Evolutionary conservation across 192 early-diverging fungal genomes (phyloP), one percentile per base, ranked within the genome.

Genomic region (Kickxella alabastrina): DNA sequence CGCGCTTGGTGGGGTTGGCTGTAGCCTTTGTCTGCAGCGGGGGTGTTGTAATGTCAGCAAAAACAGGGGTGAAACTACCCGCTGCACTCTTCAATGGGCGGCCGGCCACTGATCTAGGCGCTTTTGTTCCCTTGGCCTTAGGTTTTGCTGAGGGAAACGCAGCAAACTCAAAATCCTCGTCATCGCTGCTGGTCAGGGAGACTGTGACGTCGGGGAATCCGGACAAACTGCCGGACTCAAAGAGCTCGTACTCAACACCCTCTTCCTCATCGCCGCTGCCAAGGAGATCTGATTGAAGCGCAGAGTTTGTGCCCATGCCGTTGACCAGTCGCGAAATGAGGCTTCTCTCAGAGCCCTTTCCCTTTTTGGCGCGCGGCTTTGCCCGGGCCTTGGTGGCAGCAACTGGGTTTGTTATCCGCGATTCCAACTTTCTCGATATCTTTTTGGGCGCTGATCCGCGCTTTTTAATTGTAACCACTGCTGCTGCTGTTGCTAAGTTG

Each of bases 281-380:
- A n/a, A n/a, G n/a, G n/a, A n/a, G n/a, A n/a, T n/a, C n/a, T n/a
- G n/a, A n/a, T n/a, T n/a, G n/a, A n/a, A n/a, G n/a, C n/a, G n/a
- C n/a, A n/a, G 10, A n/a, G 7, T 8, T 12, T 6, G 31, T 15
- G 38, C 23, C 35, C 22, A 21, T 13, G 34, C 18, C 12, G 7
- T 18, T 27, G 32, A 65, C 70, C 43, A 74, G 54, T 12, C 51
- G 62, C 15, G 70, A 61, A 14, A 66, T 62, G 8, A 62, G 58
- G 36, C 43, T 74, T 35, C 48, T 55, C 34, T 65, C 58, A 1
- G 53, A 49, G 34, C 41, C 41, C 46, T 59, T 59, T 14, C 47
- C 46, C 48, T 59, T 59, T 42, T 59, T 59, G 23, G 57, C 47
- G 21, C 55, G 36, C 10, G 57, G 47, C 39, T 59, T 59, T 21